Base-by-base conservation (phyloP, 148 eudicot genomes). In the Arbutus unedo region DNA sequence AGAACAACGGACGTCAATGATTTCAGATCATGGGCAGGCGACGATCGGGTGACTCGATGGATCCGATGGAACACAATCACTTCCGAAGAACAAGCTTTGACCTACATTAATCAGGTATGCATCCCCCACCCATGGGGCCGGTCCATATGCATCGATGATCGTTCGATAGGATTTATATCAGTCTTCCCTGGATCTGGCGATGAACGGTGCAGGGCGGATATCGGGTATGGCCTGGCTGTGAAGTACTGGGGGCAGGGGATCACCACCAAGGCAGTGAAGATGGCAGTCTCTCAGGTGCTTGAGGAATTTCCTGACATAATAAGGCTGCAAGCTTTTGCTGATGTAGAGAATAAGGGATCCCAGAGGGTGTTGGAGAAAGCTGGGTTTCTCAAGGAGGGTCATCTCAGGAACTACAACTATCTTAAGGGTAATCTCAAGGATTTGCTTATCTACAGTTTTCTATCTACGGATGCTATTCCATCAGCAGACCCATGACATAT, bases 281-380 rank as follows among this genome's bases (percentile, higher is more conserved):
- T 62, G 84, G 90, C 90, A 50, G 72, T 74, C 0, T 38, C 81
- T 31, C 74, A 82, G 47, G 83, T 89, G 41, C 87, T 92, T 9
- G 74, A 76, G 25, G 91, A 92, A 72, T 85, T 85, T 64, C 85
- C 89, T 23, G 82, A 78, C 60, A 41, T 92, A 79, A 87, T 81
- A 85, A 84, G 91, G 88, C 18, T 92, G 41, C 89, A 92, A 77
- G 94, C 91, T 67, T 54, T 79, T 45, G 90, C 84, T 23, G 90
- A 79, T 53, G 88, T 89, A 41, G 91, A 88, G 74, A 92, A 92
- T 76, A 78, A 79, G 48, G 90, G 82, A n/a, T 90, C 95, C 3
- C 93, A 90, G 67, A 89, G 85, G 87, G 93, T 92, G 54, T 70
- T 89, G 84, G 92, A 90, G 83, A 92, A 89, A 48, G 91, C 62